Percentiles rank a stretch among this genome's conserved stretches.
Evolutionary conservation across 208 protist species (phyloP).

Genomic region (Wallacemonas sp.): DNA sequence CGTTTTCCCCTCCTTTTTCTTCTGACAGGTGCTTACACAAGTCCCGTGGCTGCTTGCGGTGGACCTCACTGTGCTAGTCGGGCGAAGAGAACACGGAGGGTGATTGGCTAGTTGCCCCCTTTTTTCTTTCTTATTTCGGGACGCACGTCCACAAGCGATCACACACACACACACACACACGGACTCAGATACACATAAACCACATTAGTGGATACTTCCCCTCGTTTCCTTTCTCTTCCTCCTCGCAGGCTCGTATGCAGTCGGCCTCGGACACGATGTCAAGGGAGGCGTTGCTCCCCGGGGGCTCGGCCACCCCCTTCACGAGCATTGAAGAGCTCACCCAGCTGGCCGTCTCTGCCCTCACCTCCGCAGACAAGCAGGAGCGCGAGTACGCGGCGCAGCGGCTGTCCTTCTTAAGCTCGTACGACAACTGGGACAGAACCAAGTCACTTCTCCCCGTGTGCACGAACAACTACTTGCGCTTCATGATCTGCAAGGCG

Average conservation of each 20-base stretch:
- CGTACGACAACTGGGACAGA: constrained; percentile 77
- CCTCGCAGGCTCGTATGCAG: neutral
- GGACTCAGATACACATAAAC: constrained; percentile 9
- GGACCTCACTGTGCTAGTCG: no score
- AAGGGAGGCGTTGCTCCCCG: constrained; percentile 9
- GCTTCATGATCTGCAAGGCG: constrained; percentile 80
- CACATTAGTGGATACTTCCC: neutral
- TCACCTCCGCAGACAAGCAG: constrained; percentile 58
- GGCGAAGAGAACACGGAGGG: no score
- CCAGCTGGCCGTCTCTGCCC: constrained; percentile 26
- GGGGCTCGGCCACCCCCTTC: neutral
- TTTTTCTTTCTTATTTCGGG: neutral
- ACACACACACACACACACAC: constrained; percentile 14
- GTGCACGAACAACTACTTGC: constrained; percentile 64
- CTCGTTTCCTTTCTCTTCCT: neutral
- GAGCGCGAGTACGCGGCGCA: constrained; percentile 48
- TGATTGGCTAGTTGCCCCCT: no score
- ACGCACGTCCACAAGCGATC: neutral
- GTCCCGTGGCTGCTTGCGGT: no score
- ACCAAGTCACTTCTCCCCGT: constrained; percentile 54
- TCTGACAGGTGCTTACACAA: no score
- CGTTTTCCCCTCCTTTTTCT: no score
- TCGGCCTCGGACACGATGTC: neutral
- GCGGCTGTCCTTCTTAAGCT: constrained; percentile 78
- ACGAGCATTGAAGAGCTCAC: constrained; percentile 37